phyloP scores from a whole-genome alignment of 2,329 filamentous ascomycete species.

The Cadophora sp. region DNA sequence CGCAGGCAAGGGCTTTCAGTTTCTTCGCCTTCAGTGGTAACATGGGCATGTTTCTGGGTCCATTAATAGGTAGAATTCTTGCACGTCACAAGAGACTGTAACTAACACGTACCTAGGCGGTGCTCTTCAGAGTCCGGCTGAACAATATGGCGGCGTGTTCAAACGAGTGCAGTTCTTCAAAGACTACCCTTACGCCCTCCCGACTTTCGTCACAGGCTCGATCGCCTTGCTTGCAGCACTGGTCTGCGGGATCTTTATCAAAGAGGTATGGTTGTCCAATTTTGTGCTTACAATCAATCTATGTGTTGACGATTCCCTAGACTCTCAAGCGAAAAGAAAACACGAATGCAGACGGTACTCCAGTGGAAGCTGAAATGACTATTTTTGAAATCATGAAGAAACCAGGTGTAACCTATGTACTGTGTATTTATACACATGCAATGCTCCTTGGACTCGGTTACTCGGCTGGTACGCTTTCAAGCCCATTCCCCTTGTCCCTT shows the following conservation, averaged over 20 bases:
- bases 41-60: constrained; percentile 75
- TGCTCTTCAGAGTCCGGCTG: constrained; percentile 69
- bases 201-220: constrained; percentile 62
- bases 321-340: constrained; percentile 51
- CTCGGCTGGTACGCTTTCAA: constrained; percentile 57
- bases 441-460: constrained; percentile 75
- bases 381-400: constrained; percentile 62
- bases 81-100: constrained; percentile 31
- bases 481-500: too few relatives aligned
- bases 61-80: constrained; percentile 49
- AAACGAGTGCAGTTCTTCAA: constrained; percentile 62
- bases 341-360: constrained; percentile 33
- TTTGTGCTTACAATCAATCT: too few relatives aligned
- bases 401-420: constrained; percentile 69
- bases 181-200: constrained; percentile 69
- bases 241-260: constrained; percentile 61
- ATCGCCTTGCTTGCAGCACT: constrained; percentile 62
- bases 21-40: constrained; percentile 81
- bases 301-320: constrained; percentile 35
- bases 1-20: constrained; percentile 76
- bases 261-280: constrained; percentile 54
- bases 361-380: constrained; percentile 46
- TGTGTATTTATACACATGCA: constrained; percentile 70
- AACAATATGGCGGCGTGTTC: constrained; percentile 67
- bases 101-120: constrained; percentile 58